Evolutionary conservation across 768 basidiomycete species (phyloP), one percentile per base, ranked within the genome.

Genomic region (Coprinellus micaceus): DNA sequence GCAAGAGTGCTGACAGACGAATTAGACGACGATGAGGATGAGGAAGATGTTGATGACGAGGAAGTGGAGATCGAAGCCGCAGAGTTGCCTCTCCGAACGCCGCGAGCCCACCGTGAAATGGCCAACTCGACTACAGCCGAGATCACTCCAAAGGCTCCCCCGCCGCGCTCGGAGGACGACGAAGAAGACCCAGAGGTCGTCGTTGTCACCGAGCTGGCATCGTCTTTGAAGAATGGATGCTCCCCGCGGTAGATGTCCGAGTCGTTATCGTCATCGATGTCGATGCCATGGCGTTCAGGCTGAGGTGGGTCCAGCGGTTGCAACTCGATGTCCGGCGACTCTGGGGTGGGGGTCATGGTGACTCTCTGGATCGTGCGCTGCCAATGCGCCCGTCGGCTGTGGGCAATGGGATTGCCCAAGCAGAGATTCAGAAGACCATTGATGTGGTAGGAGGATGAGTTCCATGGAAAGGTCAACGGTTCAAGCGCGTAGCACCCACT

Each of bases 121-220:
- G 88, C 88, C 48, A 79, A 76, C 60, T 91, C 89, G 10, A 89
- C 77, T 36, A 86, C 79, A 1, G 84, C 77, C 19, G 86, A 78
- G 29, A 85, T 74, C 21, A 78, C 76, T 7, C 81, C 82, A 29
- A 82, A 71, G 4, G 74, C 72, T 25, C 78, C 73, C 26, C 71
- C 74, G 45, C 67, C 66, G 41, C 66, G 65, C 17, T 68, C 71
- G 10, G 74, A 74, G 12, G 72, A 71, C 5, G 72, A 71, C 12
- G 77, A 75, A 13, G 74, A 74, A 10, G 76, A 77, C 0, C 76
- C 76, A 3, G 76, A 74, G 0, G 77, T 75, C 15, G 72, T 68
- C 0, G 71, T 69, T 4, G 77, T 73, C 11, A 77, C 73, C 1
- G 72, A 4, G 71, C 70, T 1, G 71, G 69, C 22, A 71, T 63